Percentiles rank a stretch among this genome's conserved stretches.
Conservation (phyloP, 805 yeast species). For the Ogataea paradorogensis region DNA sequence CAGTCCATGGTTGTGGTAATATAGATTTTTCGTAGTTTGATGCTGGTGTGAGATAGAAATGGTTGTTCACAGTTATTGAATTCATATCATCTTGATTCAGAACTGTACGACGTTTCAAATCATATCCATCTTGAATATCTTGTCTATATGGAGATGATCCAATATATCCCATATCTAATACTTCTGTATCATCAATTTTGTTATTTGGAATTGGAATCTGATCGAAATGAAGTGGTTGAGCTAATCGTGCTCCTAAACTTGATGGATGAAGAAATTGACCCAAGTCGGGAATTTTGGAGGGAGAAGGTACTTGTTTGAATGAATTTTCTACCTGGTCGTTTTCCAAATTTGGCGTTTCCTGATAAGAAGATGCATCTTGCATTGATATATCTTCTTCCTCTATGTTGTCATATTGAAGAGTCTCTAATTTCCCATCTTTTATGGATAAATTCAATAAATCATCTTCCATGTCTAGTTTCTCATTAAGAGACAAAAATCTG, state of each 20-base stretch:
- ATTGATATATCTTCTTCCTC: constrained; percentile 20
- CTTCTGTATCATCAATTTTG: background rate
- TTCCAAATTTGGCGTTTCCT: background rate
- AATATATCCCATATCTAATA: constrained; percentile 1
- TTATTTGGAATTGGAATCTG: background rate
- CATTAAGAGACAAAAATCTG: constrained; percentile 9
- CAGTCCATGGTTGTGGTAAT: constrained; percentile 62
- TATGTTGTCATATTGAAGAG: background rate
- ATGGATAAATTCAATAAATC: constrained; percentile 11
- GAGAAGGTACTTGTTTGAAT: too few species aligned
- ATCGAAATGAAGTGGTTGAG: background rate
- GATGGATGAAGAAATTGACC: background rate
- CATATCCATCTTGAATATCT: background rate
- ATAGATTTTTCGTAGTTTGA: background rate
- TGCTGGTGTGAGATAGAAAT: constrained; percentile 10
- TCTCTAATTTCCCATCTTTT: background rate
- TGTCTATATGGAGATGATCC: constrained; percentile 4
- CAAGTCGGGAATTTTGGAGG: background rate
- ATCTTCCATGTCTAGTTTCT: constrained; percentile 14
- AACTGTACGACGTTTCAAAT: background rate
- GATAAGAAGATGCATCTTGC: constrained; percentile 15
- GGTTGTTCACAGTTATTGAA: constrained; percentile 10
- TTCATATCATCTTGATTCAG: background rate
- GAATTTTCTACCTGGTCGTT: too few species aligned
- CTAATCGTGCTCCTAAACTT: background rate